phyloP scores from a whole-genome alignment of 257 asterid species.

The Ajuga chamaepitys region DNA sequence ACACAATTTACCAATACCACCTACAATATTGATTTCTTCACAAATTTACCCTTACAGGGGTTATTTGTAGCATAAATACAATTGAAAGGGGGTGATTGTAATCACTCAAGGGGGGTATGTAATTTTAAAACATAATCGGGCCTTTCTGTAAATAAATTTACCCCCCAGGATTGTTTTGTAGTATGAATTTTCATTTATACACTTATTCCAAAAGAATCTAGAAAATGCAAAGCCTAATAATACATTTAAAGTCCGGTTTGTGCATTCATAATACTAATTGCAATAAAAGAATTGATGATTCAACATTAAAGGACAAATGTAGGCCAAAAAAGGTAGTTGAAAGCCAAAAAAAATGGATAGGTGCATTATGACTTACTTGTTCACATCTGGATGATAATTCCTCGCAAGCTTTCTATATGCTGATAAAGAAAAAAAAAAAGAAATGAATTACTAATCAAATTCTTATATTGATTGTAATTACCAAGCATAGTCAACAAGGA shows the following conservation, averaged over 20 bases:
- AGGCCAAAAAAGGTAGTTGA: neutral
- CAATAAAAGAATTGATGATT: neutral
- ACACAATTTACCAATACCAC: too few species aligned
- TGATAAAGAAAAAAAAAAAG: constrained; percentile 28
- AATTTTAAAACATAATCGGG: too few species aligned
- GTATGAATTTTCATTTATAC: too few species aligned
- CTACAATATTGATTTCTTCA: too few species aligned
- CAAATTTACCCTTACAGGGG: too few species aligned
- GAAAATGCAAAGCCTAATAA: neutral
- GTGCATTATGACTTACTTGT: constrained; percentile 53
- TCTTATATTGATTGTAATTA: neutral
- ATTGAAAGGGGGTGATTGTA: too few species aligned
- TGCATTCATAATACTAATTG: neutral
- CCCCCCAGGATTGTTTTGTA: too few species aligned
- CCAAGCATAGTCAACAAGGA: neutral
- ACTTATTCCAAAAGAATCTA: neutral
- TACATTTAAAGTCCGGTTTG: neutral
- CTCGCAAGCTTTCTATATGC: constrained; percentile 97
- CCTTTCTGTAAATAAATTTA: too few species aligned
- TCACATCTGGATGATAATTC: constrained; percentile 93
- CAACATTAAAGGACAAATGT: neutral
- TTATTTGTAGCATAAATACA: too few species aligned
- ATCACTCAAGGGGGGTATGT: too few species aligned
- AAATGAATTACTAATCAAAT: neutral
- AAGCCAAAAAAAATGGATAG: neutral